phyloP scores from a whole-genome alignment of 2,329 filamentous ascomycete genomes.

The Arthroderma uncinatum region DNA sequence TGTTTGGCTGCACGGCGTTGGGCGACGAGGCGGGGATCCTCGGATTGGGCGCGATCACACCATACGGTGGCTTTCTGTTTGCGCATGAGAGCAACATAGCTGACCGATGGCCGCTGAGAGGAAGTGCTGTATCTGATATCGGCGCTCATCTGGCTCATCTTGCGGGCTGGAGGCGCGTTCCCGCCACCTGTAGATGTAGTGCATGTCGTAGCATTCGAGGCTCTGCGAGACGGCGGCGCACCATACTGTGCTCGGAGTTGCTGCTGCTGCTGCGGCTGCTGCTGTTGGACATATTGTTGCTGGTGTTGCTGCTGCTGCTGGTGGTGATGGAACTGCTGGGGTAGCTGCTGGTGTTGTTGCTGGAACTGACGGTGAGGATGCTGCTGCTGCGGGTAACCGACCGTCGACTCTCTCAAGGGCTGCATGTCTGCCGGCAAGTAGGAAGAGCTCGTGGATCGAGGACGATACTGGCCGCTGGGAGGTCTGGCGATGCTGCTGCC shows the following conservation, averaged over 20 bases:
- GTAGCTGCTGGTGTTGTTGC: not conserved
- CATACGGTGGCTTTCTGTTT: slow-evolving; percentile 97
- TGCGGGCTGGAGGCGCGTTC: slow-evolving; percentile 14
- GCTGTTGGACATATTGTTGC: slow-evolving; percentile 2
- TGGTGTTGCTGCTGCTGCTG: not conserved
- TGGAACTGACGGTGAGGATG: slow-evolving; percentile 5
- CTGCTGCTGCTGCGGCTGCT: not conserved
- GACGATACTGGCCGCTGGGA: slow-evolving; percentile 10
- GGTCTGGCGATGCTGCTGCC: not conserved
- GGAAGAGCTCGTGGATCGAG: slow-evolving; percentile 13
- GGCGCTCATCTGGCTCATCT: slow-evolving; percentile 21
- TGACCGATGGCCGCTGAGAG: slow-evolving; percentile 60
- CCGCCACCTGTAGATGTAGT: slow-evolving; percentile 30
- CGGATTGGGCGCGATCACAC: slow-evolving; percentile 88
- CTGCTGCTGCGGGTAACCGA: slow-evolving; percentile 9
- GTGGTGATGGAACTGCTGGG: slow-evolving; percentile 3
- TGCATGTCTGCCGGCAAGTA: slow-evolving; percentile 13
- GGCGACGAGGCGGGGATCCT: slow-evolving; percentile 73
- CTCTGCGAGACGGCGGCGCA: slow-evolving; percentile 20
- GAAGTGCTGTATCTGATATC: slow-evolving; percentile 62
- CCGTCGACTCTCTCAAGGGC: slow-evolving; percentile 8
- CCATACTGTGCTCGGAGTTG: slow-evolving; percentile 6
- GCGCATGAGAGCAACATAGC: slow-evolving; percentile 90
- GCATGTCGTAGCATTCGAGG: slow-evolving; percentile 33
- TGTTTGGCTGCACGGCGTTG: slow-evolving; percentile 80